Evolutionary conservation across 73 alveolate genomes (phyloP).

Genomic region (Tetrahymena elliotti): DNA sequence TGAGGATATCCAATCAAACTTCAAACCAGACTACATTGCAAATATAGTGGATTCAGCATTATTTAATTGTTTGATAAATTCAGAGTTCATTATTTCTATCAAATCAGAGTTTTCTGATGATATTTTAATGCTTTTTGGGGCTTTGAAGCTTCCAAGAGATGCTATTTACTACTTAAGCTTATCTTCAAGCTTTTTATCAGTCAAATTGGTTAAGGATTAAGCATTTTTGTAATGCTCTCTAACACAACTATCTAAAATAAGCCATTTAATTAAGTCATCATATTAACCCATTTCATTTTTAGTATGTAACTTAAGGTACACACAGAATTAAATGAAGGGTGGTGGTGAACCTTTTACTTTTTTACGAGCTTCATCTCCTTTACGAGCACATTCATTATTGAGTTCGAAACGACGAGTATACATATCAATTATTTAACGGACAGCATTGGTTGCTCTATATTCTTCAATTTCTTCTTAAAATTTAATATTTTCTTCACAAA

Average conservation of each 20-base stretch:
- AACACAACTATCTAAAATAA: conserved; percentile 20
- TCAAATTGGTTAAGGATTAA: neutral
- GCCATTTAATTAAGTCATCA: conserved; percentile 28
- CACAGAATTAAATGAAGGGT: neutral
- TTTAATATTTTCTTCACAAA: neutral
- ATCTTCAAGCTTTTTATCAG: conserved; percentile 1
- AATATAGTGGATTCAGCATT: neutral
- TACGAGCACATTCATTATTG: conserved; percentile 5
- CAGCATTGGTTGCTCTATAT: neutral
- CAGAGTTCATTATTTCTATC: neutral
- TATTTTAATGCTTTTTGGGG: neutral
- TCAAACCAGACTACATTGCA: neutral
- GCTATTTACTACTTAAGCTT: neutral
- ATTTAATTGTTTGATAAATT: neutral
- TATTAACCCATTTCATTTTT: neutral
- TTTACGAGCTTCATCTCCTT: neutral
- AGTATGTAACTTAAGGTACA: neutral
- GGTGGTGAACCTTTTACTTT: neutral
- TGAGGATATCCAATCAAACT: neutral
- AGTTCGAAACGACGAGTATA: conserved; percentile 5
- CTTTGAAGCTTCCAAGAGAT: conserved; percentile 2
- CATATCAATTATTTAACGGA: conserved; percentile 3
- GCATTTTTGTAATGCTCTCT: conserved; percentile 3
- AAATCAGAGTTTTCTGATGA: neutral
- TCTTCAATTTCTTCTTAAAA: conserved; percentile 21